Base-by-base conservation (phyloP, 495 filamentous ascomycete genomes). In the Polyplosphaeria fusca region DNA sequence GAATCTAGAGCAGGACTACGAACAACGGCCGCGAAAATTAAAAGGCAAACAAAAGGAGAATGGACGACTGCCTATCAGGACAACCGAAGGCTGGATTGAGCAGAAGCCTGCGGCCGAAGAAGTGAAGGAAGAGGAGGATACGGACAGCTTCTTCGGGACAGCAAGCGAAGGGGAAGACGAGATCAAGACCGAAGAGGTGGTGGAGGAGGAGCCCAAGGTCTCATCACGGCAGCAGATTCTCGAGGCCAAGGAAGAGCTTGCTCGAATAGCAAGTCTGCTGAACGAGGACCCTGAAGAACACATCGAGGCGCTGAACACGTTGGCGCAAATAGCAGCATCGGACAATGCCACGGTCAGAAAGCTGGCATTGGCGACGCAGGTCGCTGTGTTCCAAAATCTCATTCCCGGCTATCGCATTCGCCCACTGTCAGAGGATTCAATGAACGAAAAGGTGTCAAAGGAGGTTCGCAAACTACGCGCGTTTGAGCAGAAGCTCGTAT, bases 361-460 rank as follows among this genome's bases (percentile, higher is more conserved):
- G 66, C 76, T 98, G 47, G 87, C 85, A 20, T 70, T 98, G 23
- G 88, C 83, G 14, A 86, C 91, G 18, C 91, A 95, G 70, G 77
- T 91, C 67, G 84, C 91, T 5, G 79, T 96, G n/a, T 98, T 89
- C 72, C 94, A 91, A 68, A 91, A 97, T 74, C 78, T 96, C 38
- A 96, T 98, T 42, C 93, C 93, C 0, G 93, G 92, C 5, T 98
- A 97, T 63, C 79, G 93, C 30, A 97, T 97, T 70, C 85, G 93
- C 18, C 89, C 91, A 18, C 71, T 87, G 4, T 77, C 77, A 2
- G 88, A 91, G 38, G 85, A 86, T 18, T 82, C 86, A 54, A 78
- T 81, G 64, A 76, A 77, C 22, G 83, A 81, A 30, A 95, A 93
- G 71, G 68, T 97, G 3, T 95, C 91, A 3, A 96, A 96, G 68